phyloP scores from a whole-genome alignment of 805 yeast species.

The Barnettozyma botsteinii region DNA sequence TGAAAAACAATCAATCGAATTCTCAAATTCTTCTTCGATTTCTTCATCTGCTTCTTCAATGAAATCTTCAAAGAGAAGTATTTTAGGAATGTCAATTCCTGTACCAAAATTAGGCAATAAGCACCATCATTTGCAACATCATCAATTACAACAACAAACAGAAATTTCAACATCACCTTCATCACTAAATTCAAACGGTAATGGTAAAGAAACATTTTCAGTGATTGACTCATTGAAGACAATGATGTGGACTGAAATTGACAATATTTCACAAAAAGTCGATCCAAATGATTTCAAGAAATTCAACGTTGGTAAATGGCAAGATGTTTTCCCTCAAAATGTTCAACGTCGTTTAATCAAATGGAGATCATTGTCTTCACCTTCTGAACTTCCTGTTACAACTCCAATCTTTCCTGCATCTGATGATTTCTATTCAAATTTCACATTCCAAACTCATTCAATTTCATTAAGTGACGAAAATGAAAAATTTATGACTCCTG shows the following conservation, averaged over 20 bases:
- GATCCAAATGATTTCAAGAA: constrained; percentile 48
- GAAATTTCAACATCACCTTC: constrained; percentile 9
- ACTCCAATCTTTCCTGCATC: constrained; percentile 71
- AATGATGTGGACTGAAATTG: constrained; percentile 52
- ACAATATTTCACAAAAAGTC: constrained; percentile 72
- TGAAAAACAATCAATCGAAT: neutral
- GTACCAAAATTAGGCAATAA: neutral
- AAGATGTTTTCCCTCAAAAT: constrained; percentile 75
- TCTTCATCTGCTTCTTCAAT: constrained; percentile 10
- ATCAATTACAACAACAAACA: constrained; percentile 3
- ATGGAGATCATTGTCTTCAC: constrained; percentile 91
- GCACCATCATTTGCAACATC: constrained; percentile 3
- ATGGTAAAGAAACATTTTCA: constrained; percentile 10
- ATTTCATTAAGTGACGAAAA: constrained; percentile 59
- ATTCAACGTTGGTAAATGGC: constrained; percentile 81
- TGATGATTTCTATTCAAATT: constrained; percentile 63
- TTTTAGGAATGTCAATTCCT: constrained; percentile 4
- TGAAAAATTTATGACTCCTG: constrained; percentile 44
- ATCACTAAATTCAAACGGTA: constrained; percentile 7
- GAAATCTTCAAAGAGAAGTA: constrained; percentile 2
- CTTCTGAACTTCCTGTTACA: constrained; percentile 85
- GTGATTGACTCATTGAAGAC: constrained; percentile 18
- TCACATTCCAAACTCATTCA: constrained; percentile 78
- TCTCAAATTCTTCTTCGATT: neutral
- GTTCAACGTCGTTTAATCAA: constrained; percentile 65